phyloP scores from a whole-genome alignment of 1,284 basidiomycete genomes.

The Sanghuangporus sanghuang region DNA sequence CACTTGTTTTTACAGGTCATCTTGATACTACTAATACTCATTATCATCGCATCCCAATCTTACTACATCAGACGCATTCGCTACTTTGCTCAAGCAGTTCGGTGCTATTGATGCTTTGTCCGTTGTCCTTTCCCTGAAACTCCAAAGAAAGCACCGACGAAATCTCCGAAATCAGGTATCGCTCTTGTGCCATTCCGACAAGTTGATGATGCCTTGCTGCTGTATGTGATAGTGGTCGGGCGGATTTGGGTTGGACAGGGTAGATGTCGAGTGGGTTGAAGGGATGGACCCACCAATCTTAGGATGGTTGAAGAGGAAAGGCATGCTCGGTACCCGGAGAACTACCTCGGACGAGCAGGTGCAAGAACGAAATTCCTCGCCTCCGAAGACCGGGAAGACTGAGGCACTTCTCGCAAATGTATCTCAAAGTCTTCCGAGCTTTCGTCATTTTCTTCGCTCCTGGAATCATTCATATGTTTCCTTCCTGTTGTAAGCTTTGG shows the following conservation, averaged over 20 bases:
- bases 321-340: slow-evolving; percentile 45
- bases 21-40: slow-evolving; percentile 68
- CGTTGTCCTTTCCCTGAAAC: slow-evolving; percentile 62
- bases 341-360: not conserved
- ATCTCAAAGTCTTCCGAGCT: slow-evolving; percentile 20
- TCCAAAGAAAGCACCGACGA: slow-evolving; percentile 47
- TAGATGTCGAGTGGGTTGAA: slow-evolving; percentile 61
- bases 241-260: slow-evolving; percentile 45
- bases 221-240: slow-evolving; percentile 53
- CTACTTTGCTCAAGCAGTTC: slow-evolving; percentile 49
- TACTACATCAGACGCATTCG: slow-evolving; percentile 44
- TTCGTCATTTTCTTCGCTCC: slow-evolving; percentile 47
- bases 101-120: slow-evolving; percentile 56
- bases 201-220: slow-evolving; percentile 70
- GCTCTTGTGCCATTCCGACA: slow-evolving; percentile 72
- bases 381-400: not conserved
- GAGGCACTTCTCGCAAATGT: not conserved
- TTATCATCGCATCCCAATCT: slow-evolving; percentile 53
- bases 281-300: slow-evolving; percentile 73
- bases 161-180: slow-evolving; percentile 56
- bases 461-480: slow-evolving; percentile 49
- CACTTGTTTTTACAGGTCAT: slow-evolving; percentile 36
- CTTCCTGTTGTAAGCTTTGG: not conserved
- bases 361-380: not conserved
- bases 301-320: slow-evolving; percentile 68